Evolutionary conservation across 257 asterid genomes (phyloP).

Genomic region (Prunella vulgaris): DNA sequence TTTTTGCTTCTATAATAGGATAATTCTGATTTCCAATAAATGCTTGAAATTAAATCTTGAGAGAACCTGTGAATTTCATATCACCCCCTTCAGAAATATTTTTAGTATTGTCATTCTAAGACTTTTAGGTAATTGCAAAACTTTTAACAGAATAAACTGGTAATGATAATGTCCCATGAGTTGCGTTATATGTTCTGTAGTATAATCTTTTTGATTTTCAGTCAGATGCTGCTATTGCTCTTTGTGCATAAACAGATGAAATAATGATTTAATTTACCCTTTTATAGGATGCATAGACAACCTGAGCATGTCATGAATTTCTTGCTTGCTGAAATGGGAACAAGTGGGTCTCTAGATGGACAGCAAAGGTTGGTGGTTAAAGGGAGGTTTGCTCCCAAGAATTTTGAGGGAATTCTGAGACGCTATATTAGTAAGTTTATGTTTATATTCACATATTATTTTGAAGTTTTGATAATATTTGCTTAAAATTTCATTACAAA

Average conservation of each 20-base stretch:
- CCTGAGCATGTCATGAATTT: conserved; percentile 96
- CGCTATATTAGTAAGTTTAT: conserved; percentile 76
- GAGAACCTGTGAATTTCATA: too few relatives aligned
- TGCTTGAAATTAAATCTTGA: not conserved
- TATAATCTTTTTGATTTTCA: not conserved
- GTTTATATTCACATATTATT: not conserved
- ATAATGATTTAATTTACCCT: not conserved
- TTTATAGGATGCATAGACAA: conserved; percentile 84
- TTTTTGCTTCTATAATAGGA: not conserved
- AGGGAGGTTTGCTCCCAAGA: conserved; percentile 96
- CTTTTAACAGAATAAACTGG: not conserved
- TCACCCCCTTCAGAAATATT: not conserved
- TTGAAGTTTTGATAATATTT: not conserved
- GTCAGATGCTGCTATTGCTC: not conserved
- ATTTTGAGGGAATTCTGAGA: conserved; percentile 87
- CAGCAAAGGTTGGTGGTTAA: conserved; percentile 86
- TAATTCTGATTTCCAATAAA: not conserved
- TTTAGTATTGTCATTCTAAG: not conserved
- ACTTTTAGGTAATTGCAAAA: not conserved
- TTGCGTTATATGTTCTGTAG: not conserved
- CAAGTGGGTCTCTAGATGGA: conserved; percentile 96
- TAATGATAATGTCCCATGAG: not conserved
- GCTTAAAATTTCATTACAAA: not conserved
- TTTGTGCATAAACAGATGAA: not conserved
- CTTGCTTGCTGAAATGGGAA: conserved; percentile 97